phyloP scores from a whole-genome alignment of 2,329 filamentous ascomycete genomes.

The Hypoxylon sp. region DNA sequence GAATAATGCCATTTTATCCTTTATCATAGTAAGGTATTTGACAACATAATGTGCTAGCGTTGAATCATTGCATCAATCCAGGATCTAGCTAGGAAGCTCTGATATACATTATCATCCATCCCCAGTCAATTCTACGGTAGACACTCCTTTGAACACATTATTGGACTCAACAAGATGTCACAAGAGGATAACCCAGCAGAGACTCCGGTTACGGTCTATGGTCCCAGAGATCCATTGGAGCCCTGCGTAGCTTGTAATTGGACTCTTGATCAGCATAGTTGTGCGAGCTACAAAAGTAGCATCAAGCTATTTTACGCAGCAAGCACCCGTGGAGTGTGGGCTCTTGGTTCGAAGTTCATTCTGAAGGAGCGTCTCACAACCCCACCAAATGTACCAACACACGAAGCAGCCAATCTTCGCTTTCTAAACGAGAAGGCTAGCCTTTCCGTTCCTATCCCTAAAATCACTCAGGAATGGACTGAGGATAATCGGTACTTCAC shows the following conservation, averaged over 20 bases:
- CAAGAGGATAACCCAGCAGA: background rate
- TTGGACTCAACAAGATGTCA: background rate
- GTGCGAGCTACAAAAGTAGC: background rate
- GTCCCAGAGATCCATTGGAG: background rate
- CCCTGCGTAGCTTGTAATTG: slow-evolving; percentile 3
- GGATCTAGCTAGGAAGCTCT: too few species aligned
- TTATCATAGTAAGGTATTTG: too few species aligned
- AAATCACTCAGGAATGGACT: background rate
- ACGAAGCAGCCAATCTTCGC: background rate
- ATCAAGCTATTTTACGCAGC: background rate
- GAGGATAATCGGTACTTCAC: background rate
- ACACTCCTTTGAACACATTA: too few species aligned
- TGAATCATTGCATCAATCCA: too few species aligned
- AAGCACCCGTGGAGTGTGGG: background rate
- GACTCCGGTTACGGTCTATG: background rate
- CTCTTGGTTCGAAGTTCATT: background rate
- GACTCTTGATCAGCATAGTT: background rate
- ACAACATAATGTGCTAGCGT: too few species aligned
- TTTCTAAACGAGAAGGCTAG: background rate
- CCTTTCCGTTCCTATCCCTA: slow-evolving; percentile 1
- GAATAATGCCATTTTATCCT: too few species aligned
- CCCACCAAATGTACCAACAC: background rate
- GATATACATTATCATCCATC: too few species aligned
- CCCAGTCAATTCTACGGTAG: too few species aligned
- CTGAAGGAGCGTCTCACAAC: background rate